A percentile compares a stretch with the other conserved stretches of the same genome.
Evolutionary conservation across 2,329 filamentous ascomycete genomes (phyloP).

Genomic region (Fonsecaea nubica): DNA sequence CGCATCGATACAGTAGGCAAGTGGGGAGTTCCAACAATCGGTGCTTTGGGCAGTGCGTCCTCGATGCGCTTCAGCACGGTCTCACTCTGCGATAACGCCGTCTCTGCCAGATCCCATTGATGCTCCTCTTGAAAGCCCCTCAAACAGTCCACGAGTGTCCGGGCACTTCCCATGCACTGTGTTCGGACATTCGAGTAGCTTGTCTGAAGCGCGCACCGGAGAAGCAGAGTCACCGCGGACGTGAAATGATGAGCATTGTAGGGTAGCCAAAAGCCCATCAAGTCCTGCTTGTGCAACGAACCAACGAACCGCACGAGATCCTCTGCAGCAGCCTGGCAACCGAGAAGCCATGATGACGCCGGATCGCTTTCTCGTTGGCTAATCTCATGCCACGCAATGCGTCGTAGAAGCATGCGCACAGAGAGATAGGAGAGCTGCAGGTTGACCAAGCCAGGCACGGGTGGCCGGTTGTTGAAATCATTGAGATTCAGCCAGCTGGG

Average conservation of each 20-base stretch:
- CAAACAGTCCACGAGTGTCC: slow-evolving; percentile 56
- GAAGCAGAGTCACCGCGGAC: slow-evolving; percentile 39
- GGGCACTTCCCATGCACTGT: slow-evolving; percentile 55
- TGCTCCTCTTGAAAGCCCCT: slow-evolving; percentile 57
- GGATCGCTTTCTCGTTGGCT: slow-evolving; percentile 37
- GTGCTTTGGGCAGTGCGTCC: slow-evolving; percentile 34
- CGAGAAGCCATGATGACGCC: slow-evolving; percentile 38
- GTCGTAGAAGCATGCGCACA: slow-evolving; percentile 56
- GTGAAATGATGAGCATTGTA: slow-evolving; percentile 40
- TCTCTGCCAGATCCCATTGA: slow-evolving; percentile 63
- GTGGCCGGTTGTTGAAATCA: slow-evolving; percentile 44
- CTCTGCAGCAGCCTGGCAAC: slow-evolving; percentile 33
- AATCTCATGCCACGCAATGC: slow-evolving; percentile 55
- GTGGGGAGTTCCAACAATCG: slow-evolving; percentile 23
- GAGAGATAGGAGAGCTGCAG: slow-evolving; percentile 54
- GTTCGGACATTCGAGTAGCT: slow-evolving; percentile 54
- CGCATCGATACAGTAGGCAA: slow-evolving; percentile 16
- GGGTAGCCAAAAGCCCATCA: slow-evolving; percentile 38
- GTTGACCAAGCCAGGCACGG: slow-evolving; percentile 52
- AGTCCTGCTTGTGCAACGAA: slow-evolving; percentile 45
- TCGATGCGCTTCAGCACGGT: slow-evolving; percentile 47
- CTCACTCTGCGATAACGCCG: slow-evolving; percentile 60
- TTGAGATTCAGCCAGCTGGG: slow-evolving; percentile 52
- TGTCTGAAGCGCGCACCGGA: slow-evolving; percentile 42
- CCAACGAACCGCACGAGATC: slow-evolving; percentile 47